phyloP scores from a whole-genome alignment of 2,329 filamentous ascomycete genomes.

The Clonostachys byssicola region DNA sequence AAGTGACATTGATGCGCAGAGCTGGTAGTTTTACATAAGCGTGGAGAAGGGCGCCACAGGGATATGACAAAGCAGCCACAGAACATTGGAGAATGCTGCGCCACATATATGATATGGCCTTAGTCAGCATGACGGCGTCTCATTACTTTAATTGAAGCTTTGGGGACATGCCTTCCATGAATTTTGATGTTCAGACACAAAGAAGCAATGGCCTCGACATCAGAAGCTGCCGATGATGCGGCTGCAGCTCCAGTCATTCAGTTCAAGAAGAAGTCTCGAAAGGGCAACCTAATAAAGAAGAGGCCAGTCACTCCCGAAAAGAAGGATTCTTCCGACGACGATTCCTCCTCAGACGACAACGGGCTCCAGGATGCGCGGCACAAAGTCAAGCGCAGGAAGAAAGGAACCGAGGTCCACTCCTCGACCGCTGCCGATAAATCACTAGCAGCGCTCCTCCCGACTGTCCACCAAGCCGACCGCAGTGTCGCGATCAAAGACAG shows the following conservation, averaged over 20 bases:
- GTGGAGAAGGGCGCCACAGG: too few species aligned
- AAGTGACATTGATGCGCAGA: too few species aligned
- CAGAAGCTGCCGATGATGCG: too few species aligned
- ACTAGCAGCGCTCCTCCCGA: slow-evolving; percentile 47
- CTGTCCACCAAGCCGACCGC: slow-evolving; percentile 57
- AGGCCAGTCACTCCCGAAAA: slow-evolving; percentile 68
- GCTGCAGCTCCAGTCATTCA: slow-evolving; percentile 49
- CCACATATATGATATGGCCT: too few species aligned
- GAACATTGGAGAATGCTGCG: too few species aligned
- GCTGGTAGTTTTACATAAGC: too few species aligned
- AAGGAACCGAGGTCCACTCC: slow-evolving; percentile 60
- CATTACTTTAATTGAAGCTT: too few species aligned
- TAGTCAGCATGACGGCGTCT: too few species aligned
- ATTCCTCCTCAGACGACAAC: slow-evolving; percentile 73
- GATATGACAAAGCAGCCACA: too few species aligned
- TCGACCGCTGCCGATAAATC: slow-evolving; percentile 41
- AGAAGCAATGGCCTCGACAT: too few species aligned
- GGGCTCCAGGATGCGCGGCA: slow-evolving; percentile 75
- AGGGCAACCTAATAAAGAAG: slow-evolving; percentile 78
- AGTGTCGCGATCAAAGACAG: slow-evolving; percentile 57
- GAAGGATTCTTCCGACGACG: slow-evolving; percentile 54
- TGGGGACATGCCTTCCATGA: too few species aligned
- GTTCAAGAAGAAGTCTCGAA: slow-evolving; percentile 78
- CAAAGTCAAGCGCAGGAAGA: slow-evolving; percentile 74
- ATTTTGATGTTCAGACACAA: too few species aligned